Conservation (phyloP, 805 yeast genomes). For the Monosporozyma siamensis region DNA sequence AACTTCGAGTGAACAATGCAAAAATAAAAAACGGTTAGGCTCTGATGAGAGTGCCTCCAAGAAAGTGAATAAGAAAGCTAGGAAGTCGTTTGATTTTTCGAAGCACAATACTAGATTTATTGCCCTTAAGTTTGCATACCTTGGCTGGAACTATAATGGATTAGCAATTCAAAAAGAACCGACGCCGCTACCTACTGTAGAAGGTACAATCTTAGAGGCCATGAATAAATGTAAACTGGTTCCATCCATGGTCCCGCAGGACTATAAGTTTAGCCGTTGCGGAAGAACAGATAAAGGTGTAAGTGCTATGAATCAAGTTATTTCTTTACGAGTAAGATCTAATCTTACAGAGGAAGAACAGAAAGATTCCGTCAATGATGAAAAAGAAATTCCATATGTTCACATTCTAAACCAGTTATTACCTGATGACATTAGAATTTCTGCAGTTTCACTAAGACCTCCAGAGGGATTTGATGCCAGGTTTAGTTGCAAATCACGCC, state of each 20-base stretch:
- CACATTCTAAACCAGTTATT: slow-evolving; percentile 63
- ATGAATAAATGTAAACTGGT: slow-evolving; percentile 58
- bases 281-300: slow-evolving; percentile 97
- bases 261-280: slow-evolving; percentile 75
- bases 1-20: no score
- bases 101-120: slow-evolving; percentile 56
- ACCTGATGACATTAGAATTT: slow-evolving; percentile 77
- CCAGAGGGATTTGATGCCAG: slow-evolving; percentile 83
- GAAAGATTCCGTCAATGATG: slow-evolving; percentile 44
- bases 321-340: slow-evolving; percentile 70
- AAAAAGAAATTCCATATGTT: slow-evolving; percentile 65
- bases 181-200: slow-evolving; percentile 81
- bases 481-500: slow-evolving; percentile 80
- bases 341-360: slow-evolving; percentile 56
- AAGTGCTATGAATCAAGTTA: slow-evolving; percentile 92
- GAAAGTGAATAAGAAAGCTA: slow-evolving; percentile 25
- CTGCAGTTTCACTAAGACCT: slow-evolving; percentile 73
- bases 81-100: slow-evolving; percentile 53
- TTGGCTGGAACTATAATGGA: slow-evolving; percentile 94
- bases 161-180: slow-evolving; percentile 70
- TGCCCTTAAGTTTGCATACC: slow-evolving; percentile 75
- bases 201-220: slow-evolving; percentile 64
- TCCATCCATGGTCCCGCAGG: slow-evolving; percentile 46
- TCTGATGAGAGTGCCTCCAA: not conserved
- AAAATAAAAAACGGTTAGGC: no score